Percentiles rank a stretch among this genome's conserved stretches.
phyloP scores from a whole-genome alignment of 192 early-diverging fungal genomes.

The Backusella morwellensis region DNA sequence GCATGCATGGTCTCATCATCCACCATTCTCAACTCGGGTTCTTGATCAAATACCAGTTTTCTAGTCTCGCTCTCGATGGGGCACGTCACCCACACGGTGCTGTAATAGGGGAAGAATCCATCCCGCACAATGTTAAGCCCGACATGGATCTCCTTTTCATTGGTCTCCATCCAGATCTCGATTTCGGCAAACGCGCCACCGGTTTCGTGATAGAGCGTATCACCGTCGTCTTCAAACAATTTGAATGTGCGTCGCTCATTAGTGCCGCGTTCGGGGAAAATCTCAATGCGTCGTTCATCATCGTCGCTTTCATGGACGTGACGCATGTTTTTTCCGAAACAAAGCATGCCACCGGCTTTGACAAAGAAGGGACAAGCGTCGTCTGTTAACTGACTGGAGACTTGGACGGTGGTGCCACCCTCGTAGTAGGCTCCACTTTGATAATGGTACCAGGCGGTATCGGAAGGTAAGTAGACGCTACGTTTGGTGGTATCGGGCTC shows the following conservation, averaged over 20 bases:
- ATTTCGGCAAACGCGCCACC: slow-evolving; percentile 36
- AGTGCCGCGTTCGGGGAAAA: slow-evolving; percentile 39
- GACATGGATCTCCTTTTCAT: slow-evolving; percentile 26
- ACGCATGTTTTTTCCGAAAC: slow-evolving; percentile 37
- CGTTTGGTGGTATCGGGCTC: slow-evolving; percentile 28
- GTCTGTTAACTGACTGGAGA: slow-evolving; percentile 39
- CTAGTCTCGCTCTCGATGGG: slow-evolving; percentile 3
- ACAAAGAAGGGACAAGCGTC: slow-evolving; percentile 43
- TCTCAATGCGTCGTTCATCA: slow-evolving; percentile 39
- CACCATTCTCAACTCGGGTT: background rate
- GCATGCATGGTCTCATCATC: slow-evolving; percentile 3
- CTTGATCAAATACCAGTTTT: slow-evolving; percentile 13
- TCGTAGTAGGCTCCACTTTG: slow-evolving; percentile 44
- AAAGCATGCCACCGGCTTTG: slow-evolving; percentile 39
- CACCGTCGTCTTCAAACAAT: slow-evolving; percentile 52
- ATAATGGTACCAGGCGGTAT: slow-evolving; percentile 46
- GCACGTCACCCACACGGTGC: slow-evolving; percentile 37
- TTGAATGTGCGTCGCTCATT: slow-evolving; percentile 8
- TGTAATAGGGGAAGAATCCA: slow-evolving; percentile 34
- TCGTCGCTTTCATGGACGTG: slow-evolving; percentile 38
- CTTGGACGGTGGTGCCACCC: slow-evolving; percentile 34
- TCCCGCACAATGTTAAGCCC: slow-evolving; percentile 27
- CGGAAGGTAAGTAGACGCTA: slow-evolving; percentile 33
- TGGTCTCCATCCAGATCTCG: slow-evolving; percentile 30
- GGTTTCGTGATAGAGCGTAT: slow-evolving; percentile 33